These are phyloP conservation scores for Acer saccharum DNA, from an alignment of 345 rosid genomes.

Conservation along the genomic window DNA sequence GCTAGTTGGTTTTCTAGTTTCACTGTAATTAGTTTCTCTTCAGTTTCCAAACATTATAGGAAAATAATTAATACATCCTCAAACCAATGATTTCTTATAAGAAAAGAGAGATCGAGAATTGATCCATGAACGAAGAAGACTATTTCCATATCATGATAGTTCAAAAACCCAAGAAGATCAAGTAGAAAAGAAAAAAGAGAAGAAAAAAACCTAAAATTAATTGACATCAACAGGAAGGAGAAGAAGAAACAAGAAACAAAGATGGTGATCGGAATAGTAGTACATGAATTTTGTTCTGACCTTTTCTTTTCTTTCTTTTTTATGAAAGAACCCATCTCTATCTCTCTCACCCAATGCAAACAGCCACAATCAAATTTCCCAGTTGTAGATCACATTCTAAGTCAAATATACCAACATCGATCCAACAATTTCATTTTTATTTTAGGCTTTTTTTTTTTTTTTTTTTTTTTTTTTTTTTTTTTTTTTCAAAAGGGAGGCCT, in stretches of 20 bases:
- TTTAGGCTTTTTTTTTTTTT: not conserved
- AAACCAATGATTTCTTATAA: constrained; percentile 23
- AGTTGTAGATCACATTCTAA: constrained; percentile 6
- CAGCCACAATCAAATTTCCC: constrained; percentile 8
- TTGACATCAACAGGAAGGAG: constrained; percentile 28
- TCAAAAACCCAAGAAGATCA: constrained; percentile 17
- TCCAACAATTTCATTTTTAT: not conserved
- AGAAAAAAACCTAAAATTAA: constrained; percentile 26
- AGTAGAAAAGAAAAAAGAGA: not conserved
- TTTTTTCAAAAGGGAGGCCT: constrained; percentile 62
- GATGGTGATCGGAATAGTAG: constrained; percentile 9
- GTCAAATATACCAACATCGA: constrained; percentile 12
- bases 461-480: not conserved
- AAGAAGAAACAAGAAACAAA: constrained; percentile 18
- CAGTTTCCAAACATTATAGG: not conserved
- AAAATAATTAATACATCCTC: not conserved
- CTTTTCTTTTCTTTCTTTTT: constrained; percentile 16
- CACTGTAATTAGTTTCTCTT: not conserved
- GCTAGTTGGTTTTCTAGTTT: not conserved
- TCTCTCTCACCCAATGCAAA: constrained; percentile 12
- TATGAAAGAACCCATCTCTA: constrained; percentile 16
- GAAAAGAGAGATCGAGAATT: constrained; percentile 14
- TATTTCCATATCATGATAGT: constrained; percentile 29
- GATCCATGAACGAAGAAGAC: constrained; percentile 32
- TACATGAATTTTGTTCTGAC: constrained; percentile 29